A percentile compares a stretch with the other conserved stretches of the same genome.
phyloP scores from a whole-genome alignment of 23 red algal species.

The Pyropia haitanensis region DNA sequence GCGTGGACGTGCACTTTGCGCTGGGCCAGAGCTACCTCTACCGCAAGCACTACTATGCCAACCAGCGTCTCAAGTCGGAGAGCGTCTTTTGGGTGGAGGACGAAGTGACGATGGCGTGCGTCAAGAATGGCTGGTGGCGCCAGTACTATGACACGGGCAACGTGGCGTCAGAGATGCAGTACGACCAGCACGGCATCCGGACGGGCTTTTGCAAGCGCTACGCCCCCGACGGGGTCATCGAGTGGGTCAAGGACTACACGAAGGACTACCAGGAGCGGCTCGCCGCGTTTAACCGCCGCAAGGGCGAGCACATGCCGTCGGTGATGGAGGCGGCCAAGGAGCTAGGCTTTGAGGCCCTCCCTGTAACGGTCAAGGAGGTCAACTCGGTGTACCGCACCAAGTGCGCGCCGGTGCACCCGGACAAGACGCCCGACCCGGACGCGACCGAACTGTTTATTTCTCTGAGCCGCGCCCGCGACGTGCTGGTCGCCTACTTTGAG shows the following conservation, averaged over 20 bases:
- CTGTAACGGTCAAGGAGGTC: conserved; percentile 67
- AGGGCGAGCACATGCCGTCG: conserved; percentile 35
- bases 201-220: conserved; percentile 91
- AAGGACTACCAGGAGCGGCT: conserved; percentile 65
- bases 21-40: conserved; percentile 84
- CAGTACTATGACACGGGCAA: conserved; percentile 83
- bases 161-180: conserved; percentile 65
- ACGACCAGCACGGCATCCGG: conserved; percentile 64
- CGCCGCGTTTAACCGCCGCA: conserved; percentile 66
- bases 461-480: conserved; percentile 72
- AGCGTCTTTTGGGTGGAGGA: conserved; percentile 88
- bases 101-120: conserved; percentile 58
- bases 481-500: conserved; percentile 69
- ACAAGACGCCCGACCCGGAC: conserved; percentile 65
- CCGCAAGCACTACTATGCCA: conserved; percentile 85
- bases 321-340: conserved; percentile 52
- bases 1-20: conserved; percentile 87
- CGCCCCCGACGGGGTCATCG: conserved; percentile 61
- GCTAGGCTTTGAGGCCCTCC: conserved; percentile 44
- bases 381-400: conserved; percentile 68
- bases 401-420: conserved; percentile 78
- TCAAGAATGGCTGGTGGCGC: conserved; percentile 77
- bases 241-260: conserved; percentile 95
- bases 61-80: conserved; percentile 84
- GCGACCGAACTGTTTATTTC: conserved; percentile 73